phyloP scores from a whole-genome alignment of 2,329 filamentous ascomycete genomes.

The Escovopsis weberi region DNA sequence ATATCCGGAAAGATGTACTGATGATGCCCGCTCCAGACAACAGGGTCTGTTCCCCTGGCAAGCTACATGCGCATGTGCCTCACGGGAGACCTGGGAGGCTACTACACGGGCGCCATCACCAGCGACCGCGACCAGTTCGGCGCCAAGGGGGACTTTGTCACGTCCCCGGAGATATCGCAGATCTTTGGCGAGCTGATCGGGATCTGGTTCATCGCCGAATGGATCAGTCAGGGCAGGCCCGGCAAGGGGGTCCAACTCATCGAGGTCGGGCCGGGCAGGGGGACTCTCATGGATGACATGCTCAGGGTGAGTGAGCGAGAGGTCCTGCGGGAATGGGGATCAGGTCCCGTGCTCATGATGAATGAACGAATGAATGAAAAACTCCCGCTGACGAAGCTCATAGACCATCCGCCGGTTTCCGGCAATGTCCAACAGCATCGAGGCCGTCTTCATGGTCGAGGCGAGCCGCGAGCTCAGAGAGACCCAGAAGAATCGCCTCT shows the following conservation, averaged over 20 bases:
- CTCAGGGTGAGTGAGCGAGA: slow-evolving; percentile 50
- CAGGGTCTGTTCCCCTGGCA: slow-evolving; percentile 80
- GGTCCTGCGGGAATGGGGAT: background rate
- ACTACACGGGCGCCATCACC: slow-evolving; percentile 68
- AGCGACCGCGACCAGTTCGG: slow-evolving; percentile 76
- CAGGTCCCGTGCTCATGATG: background rate
- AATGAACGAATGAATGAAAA: too few species aligned
- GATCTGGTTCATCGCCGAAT: slow-evolving; percentile 91
- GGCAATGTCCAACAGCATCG: slow-evolving; percentile 58
- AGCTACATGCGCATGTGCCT: slow-evolving; percentile 98
- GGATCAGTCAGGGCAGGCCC: slow-evolving; percentile 76
- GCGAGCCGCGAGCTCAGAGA: slow-evolving; percentile 68
- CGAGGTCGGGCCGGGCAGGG: slow-evolving; percentile 85
- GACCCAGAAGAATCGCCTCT: slow-evolving; percentile 69
- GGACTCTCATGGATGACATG: slow-evolving; percentile 95
- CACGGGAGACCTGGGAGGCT: slow-evolving; percentile 78
- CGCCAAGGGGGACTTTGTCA: slow-evolving; percentile 87
- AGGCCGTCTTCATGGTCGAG: slow-evolving; percentile 87
- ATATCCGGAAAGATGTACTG: background rate
- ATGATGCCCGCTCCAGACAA: slow-evolving; percentile 31
- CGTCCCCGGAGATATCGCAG: slow-evolving; percentile 93
- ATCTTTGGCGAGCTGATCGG: slow-evolving; percentile 90
- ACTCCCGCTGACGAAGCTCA: slow-evolving; percentile 1
- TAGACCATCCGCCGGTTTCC: slow-evolving; percentile 79
- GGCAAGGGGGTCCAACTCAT: slow-evolving; percentile 70